Percentiles rank a stretch among this genome's conserved stretches.
Evolutionary conservation across 2,329 filamentous ascomycete genomes (phyloP).

Genomic region (Epichloe uncinata): DNA sequence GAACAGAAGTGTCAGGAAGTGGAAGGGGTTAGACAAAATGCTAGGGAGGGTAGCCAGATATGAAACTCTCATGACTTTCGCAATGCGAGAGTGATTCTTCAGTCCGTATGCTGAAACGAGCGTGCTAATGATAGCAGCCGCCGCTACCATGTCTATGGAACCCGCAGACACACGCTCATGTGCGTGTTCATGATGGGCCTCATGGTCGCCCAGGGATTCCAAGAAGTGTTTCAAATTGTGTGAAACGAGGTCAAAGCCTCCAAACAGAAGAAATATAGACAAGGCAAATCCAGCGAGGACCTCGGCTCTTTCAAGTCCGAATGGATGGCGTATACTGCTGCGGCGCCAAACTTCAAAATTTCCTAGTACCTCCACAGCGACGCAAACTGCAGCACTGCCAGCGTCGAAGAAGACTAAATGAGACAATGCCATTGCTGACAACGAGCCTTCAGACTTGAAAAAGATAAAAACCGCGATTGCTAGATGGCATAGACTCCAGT

Average conservation of each 20-base stretch:
- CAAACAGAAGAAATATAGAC: slow-evolving; percentile 93
- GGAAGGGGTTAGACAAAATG: slow-evolving; percentile 86
- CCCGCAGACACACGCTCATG: slow-evolving; percentile 58
- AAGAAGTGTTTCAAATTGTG: slow-evolving; percentile 91
- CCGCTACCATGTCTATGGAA: slow-evolving; percentile 67
- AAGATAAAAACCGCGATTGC: slow-evolving; percentile 67
- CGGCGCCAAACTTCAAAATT: slow-evolving; percentile 98
- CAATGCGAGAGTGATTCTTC: slow-evolving; percentile 83
- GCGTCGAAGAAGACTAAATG: slow-evolving; percentile 94
- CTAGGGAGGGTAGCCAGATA: slow-evolving; percentile 72
- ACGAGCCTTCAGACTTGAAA: slow-evolving; percentile 76
- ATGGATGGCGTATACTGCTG: slow-evolving; percentile 84
- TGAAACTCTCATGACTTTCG: slow-evolving; percentile 76
- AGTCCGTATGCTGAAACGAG: slow-evolving; percentile 76
- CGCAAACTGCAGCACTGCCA: slow-evolving; percentile 79
- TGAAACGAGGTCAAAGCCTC: slow-evolving; percentile 87
- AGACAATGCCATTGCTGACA: slow-evolving; percentile 83
- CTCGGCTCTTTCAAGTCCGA: slow-evolving; percentile 82
- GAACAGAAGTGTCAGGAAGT: slow-evolving; percentile 85
- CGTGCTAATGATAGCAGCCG: slow-evolving; percentile 72
- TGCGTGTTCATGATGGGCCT: slow-evolving; percentile 55
- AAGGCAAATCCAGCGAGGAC: slow-evolving; percentile 92
- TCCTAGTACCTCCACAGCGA: slow-evolving; percentile 79
- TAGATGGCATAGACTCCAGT: slow-evolving; percentile 85
- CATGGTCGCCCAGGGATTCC: slow-evolving; percentile 47